These are phyloP conservation scores for Porodaedalea pini DNA, from an alignment of 1,284 basidiomycete species.

Conservation along the genomic window DNA sequence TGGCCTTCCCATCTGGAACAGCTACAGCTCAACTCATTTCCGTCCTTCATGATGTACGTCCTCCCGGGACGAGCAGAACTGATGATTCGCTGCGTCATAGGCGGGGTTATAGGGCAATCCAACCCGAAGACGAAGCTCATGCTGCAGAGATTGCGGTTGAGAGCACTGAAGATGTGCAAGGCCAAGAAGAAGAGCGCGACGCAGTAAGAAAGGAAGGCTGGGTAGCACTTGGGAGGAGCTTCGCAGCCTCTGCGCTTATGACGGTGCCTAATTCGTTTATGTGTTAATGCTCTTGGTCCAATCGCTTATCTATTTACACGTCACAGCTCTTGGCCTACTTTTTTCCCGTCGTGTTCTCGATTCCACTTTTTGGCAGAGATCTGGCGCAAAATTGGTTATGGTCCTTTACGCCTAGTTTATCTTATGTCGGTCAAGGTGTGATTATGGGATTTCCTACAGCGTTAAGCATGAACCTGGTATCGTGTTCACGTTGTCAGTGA, in stretches of 20 bases:
- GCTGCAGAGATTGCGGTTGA: constrained; percentile 12
- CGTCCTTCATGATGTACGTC: constrained; percentile 78
- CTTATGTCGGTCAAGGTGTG: constrained; percentile 92
- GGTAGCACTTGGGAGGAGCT: constrained; percentile 72
- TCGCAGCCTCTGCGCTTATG: constrained; percentile 63
- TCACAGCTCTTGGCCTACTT: constrained; percentile 74
- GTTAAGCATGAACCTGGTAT: constrained; percentile 84
- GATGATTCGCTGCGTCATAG: constrained; percentile 30
- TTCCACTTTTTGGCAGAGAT: constrained; percentile 87
- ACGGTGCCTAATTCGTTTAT: constrained; percentile 51
- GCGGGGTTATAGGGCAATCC: constrained; percentile 49
- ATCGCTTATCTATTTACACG: neutral
- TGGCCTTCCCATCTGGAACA: constrained; percentile 93
- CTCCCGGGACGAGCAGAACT: constrained; percentile 48
- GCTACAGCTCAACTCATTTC: constrained; percentile 95
- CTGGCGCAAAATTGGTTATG: constrained; percentile 89
- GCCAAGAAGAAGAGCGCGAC: constrained; percentile 37
- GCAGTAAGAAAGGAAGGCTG: constrained; percentile 61
- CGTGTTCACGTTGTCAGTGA: constrained; percentile 23
- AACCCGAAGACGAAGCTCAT: constrained; percentile 30
- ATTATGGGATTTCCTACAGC: constrained; percentile 98
- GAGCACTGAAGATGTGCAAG: constrained; percentile 32
- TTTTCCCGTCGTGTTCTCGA: constrained; percentile 86
- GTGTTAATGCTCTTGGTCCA: constrained; percentile 15
- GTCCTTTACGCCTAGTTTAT: constrained; percentile 91